Evolutionary conservation across 2,329 filamentous ascomycete species (phyloP).

Genomic region (Corniculantispora saksenae): DNA sequence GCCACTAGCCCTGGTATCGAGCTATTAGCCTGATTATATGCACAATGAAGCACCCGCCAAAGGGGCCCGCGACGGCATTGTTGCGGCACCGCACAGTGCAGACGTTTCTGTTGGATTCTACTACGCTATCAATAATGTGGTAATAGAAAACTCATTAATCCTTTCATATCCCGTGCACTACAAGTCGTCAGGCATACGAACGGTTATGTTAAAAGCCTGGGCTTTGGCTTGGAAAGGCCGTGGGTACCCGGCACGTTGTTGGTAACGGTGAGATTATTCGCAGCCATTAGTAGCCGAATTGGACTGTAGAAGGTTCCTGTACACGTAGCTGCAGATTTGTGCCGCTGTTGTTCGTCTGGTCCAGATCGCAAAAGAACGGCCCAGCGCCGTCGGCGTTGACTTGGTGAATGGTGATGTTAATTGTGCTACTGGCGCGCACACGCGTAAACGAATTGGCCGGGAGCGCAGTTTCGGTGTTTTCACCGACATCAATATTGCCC

Average conservation of each 20-base stretch:
- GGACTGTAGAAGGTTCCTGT: neutral
- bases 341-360: constrained; percentile 46
- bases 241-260: constrained; percentile 62
- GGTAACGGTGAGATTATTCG: constrained; percentile 47
- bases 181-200: constrained; percentile 52
- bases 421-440: constrained; percentile 45
- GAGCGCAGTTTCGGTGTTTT: constrained; percentile 55
- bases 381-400: constrained; percentile 11
- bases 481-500: constrained; percentile 63
- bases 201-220: constrained; percentile 57
- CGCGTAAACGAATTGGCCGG: constrained; percentile 48
- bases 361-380: constrained; percentile 56
- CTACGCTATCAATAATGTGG: neutral
- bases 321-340: constrained; percentile 20
- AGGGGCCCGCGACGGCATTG: constrained; percentile 57
- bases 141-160: neutral
- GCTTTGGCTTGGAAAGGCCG: constrained; percentile 57
- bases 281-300: neutral
- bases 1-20: too few relatives aligned
- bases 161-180: constrained; percentile 51
- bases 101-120: constrained; percentile 56
- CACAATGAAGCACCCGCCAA: constrained; percentile 59
- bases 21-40: constrained; percentile 30
- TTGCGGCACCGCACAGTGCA: constrained; percentile 63
- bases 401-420: constrained; percentile 33